Evolutionary conservation across 768 basidiomycete genomes (phyloP), one percentile per base, ranked within the genome.

Genomic region (Psilocybe azurescens): DNA sequence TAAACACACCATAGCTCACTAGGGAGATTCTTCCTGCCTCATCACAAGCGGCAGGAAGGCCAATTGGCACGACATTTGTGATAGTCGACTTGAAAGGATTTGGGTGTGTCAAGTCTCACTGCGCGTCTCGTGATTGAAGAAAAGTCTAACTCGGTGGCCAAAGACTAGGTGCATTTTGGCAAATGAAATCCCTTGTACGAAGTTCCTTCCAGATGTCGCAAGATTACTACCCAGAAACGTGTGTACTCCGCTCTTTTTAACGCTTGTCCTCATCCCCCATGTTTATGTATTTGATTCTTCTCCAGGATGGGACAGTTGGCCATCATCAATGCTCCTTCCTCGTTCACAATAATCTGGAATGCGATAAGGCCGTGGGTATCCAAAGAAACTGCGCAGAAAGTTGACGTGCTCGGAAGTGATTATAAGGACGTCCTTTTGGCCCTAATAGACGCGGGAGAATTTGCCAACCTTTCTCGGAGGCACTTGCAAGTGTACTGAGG

Each of bases 181-280:
- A 90, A 67, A 86, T 90, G 78, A 90, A 88, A 70, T 75, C 80
- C 48, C 77, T 91, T n/a, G 82, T 81, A 24, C 79, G 85, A 53
- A 76, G 73, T 53, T 85, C 87, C 6, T 89, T 92, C 71, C 89
- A 91, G 65, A 79, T 92, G 58, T 91, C 89, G 1, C 90, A 92
- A 72, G 89, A 90, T 66, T 92, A 89, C 73, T 92, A 82, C 64
- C 90, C 90, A 1, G 90, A 93, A 70, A 87, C 88, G 89, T 91
- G 57, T 46, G 67, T 65, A 11, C 30, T 33, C 16, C 36, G 9
- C 16, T 53, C 59, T 24, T 53, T 30, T 53, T 30, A 5, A 11
- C 20, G 41, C 8, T 5, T 6, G 20, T 47, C 38, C 18, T 13
- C 1, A 6, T 54, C 38, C 4, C 29, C 49, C 52, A 24, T 48